phyloP scores from a whole-genome alignment of 805 yeast species.

The Metschnikowia lachancei region DNA sequence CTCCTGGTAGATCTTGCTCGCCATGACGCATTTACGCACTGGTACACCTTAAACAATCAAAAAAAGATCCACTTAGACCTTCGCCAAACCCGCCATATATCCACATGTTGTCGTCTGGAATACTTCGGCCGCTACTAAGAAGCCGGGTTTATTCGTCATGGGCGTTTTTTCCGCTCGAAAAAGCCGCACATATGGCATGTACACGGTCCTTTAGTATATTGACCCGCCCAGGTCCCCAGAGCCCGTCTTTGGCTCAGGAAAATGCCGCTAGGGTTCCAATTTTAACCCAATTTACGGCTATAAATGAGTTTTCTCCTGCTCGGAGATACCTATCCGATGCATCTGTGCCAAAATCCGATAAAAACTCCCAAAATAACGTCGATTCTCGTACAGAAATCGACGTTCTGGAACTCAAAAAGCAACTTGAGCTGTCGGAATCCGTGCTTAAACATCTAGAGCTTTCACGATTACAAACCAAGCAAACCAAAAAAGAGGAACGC shows the following conservation, averaged over 20 bases:
- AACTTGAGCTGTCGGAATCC: slow-evolving; percentile 7
- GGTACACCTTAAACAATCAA: neutral
- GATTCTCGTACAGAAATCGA: neutral
- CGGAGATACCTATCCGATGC: neutral
- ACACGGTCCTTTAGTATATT: neutral
- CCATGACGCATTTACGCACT: neutral
- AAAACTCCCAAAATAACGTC: neutral
- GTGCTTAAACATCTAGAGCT: slow-evolving; percentile 13
- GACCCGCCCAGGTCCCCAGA: neutral
- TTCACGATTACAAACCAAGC: slow-evolving; percentile 8
- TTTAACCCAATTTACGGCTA: neutral
- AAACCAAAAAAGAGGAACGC: slow-evolving; percentile 29
- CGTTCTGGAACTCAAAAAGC: slow-evolving; percentile 1
- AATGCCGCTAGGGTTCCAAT: neutral
- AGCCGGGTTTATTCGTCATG: neutral
- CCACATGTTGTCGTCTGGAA: slow-evolving; percentile 8
- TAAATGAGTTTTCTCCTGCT: neutral
- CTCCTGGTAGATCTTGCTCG: neutral
- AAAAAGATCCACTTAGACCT: neutral
- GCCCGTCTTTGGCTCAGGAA: neutral
- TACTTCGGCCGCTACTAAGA: slow-evolving; percentile 10
- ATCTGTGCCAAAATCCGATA: neutral
- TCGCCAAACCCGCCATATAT: neutral
- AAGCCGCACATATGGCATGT: neutral
- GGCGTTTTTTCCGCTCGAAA: slow-evolving; percentile 1